These are phyloP conservation scores for Lavandula angustifolia DNA, from an alignment of 257 asterid species.

Conservation along the genomic window DNA sequence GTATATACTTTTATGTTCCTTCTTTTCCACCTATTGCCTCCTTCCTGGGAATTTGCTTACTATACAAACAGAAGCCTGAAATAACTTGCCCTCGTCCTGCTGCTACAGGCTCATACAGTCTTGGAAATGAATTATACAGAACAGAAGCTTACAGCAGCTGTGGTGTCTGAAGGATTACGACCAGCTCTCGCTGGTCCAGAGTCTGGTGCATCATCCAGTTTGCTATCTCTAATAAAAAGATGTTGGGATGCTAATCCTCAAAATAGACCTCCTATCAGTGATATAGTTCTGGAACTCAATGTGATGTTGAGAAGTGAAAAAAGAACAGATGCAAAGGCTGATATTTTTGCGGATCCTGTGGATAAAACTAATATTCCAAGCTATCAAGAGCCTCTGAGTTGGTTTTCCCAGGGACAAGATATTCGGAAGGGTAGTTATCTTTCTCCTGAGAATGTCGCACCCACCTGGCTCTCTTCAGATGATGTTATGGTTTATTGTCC, in stretches of 20 bases:
- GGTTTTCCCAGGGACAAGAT: conserved; percentile 71
- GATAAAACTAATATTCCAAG: conserved; percentile 37
- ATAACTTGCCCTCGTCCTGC: not conserved
- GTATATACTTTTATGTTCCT: not conserved
- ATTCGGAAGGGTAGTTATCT: conserved; percentile 38
- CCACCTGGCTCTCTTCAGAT: conserved; percentile 47
- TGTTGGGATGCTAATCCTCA: conserved; percentile 84
- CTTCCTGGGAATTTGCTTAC: not conserved
- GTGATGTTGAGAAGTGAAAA: conserved; percentile 41
- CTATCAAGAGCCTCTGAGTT: conserved; percentile 66
- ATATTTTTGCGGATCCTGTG: conserved; percentile 18
- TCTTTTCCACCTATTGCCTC: conserved; percentile 1
- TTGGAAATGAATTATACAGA: conserved; percentile 95
- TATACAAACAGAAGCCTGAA: not conserved
- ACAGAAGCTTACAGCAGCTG: conserved; percentile 88
- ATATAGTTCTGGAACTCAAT: conserved; percentile 65
- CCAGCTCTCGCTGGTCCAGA: conserved; percentile 72
- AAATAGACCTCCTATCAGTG: conserved; percentile 67
- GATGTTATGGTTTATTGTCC: conserved; percentile 57
- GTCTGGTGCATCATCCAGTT: conserved; percentile 50
- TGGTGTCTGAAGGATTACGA: conserved; percentile 78
- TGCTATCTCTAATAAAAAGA: conserved; percentile 64
- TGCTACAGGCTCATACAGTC: conserved; percentile 88
- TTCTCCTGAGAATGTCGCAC: conserved; percentile 38
- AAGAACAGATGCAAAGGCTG: conserved; percentile 31